These are phyloP conservation scores for Hevea brasiliensis DNA, from an alignment of 345 rosid genomes.

Conservation along the genomic window DNA sequence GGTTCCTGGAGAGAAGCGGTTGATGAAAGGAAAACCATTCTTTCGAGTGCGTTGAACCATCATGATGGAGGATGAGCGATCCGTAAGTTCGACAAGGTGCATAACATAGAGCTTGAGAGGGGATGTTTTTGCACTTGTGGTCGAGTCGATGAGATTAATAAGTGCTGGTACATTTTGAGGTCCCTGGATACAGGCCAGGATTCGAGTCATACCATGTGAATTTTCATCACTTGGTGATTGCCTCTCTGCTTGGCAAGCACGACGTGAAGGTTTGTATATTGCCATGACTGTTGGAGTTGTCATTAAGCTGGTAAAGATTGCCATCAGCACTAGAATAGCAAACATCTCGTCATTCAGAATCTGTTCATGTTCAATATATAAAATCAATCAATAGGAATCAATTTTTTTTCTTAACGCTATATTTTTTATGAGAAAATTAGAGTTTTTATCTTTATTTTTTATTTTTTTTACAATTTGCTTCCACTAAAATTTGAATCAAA, in stretches of 20 bases:
- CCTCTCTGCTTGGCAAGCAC: neutral
- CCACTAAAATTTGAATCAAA: too few species aligned
- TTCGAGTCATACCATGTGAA: slow-evolving; percentile 20
- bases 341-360: slow-evolving; percentile 47
- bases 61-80: neutral
- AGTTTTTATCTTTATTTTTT: too few species aligned
- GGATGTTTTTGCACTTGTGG: neutral
- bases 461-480: too few species aligned
- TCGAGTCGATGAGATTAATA: slow-evolving; percentile 31
- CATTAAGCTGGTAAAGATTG: slow-evolving; percentile 45
- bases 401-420: too few species aligned
- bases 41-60: slow-evolving; percentile 40
- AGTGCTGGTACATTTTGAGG: slow-evolving; percentile 31
- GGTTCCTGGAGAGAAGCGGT: neutral
- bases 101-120: slow-evolving; percentile 28
- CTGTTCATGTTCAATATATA: slow-evolving; percentile 10
- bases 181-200: slow-evolving; percentile 40
- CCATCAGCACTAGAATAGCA: slow-evolving; percentile 44
- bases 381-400: too few species aligned
- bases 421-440: too few species aligned
- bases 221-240: neutral
- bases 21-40: slow-evolving; percentile 36
- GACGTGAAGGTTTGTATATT: slow-evolving; percentile 36
- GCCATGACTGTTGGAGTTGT: slow-evolving; percentile 38
- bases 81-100: slow-evolving; percentile 18